Percentiles rank a stretch among this genome's conserved stretches.
Evolutionary conservation across 2,329 filamentous ascomycete species (phyloP).

Genomic region (Fusarium sacchari): DNA sequence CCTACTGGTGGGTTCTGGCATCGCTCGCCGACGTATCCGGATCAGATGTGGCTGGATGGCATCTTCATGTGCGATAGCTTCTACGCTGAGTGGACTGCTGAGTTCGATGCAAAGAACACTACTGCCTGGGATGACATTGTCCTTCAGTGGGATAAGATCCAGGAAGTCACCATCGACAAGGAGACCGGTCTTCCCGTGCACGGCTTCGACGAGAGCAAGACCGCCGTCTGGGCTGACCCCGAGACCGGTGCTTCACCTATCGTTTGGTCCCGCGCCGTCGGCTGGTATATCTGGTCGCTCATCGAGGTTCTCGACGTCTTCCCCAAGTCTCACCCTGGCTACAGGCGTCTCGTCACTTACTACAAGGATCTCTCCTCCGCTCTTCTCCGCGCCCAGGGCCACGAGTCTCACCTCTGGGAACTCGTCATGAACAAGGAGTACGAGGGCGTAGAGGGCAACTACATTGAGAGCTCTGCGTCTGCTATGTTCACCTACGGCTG

Average conservation of each 20-base stretch:
- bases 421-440: slow-evolving; percentile 63
- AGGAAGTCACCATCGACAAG: slow-evolving; percentile 53
- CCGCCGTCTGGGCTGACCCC: slow-evolving; percentile 62
- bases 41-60: slow-evolving; percentile 64
- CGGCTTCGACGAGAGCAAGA: slow-evolving; percentile 62
- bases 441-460: slow-evolving; percentile 62
- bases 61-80: slow-evolving; percentile 61
- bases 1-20: slow-evolving; percentile 66
- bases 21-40: slow-evolving; percentile 54
- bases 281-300: slow-evolving; percentile 64
- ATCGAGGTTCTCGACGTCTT: slow-evolving; percentile 61
- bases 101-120: slow-evolving; percentile 51
- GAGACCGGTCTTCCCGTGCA: slow-evolving; percentile 59
- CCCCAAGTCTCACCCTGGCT: slow-evolving; percentile 50
- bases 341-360: slow-evolving; percentile 50
- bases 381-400: slow-evolving; percentile 52
- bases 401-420: slow-evolving; percentile 64
- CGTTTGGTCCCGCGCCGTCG: slow-evolving; percentile 64
- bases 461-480: slow-evolving; percentile 67
- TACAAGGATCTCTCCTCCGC: slow-evolving; percentile 37
- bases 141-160: slow-evolving; percentile 58
- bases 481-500: slow-evolving; percentile 67
- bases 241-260: slow-evolving; percentile 60
- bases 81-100: slow-evolving; percentile 53
- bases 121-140: slow-evolving; percentile 58